Base-by-base conservation (phyloP, 2,329 filamentous ascomycete species). In the Fusarium devonianum region DNA sequence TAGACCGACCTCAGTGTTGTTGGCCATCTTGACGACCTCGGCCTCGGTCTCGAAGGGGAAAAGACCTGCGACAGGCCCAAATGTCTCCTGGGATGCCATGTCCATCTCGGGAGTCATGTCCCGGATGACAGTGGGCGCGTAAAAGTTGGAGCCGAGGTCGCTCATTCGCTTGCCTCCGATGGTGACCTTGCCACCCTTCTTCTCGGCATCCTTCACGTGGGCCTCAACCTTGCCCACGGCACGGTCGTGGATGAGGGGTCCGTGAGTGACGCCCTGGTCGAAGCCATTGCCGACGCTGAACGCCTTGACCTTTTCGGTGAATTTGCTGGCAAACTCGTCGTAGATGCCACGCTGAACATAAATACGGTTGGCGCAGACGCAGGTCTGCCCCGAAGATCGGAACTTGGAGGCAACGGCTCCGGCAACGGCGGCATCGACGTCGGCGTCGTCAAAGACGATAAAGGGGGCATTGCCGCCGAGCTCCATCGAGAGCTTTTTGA, bases 381-480 rank as follows among this genome's bases (percentile, higher is more conserved):
- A 99, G 0, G 94, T 97, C 78, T 99, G 94, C 25, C 94, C 94
- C 0, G 90, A 95, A 26, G 88, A 91, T 44, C 94, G 88, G 84
- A 97, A 97, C 73, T 97, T 99, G 66, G 85, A 92, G 17, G 86
- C 77, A 43, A 97, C 83, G 36, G 92, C 92, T 18, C 92, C 93
- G 0, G 84, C 76, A 1, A 97, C 91, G 3, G 94, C 94, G 4
- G 78, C 76, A 50, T 97, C 92, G 14, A 97, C 75, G 68, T 97
- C 90, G 14, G 93, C 90, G 67, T 97, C 93, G 67, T 97, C 92
- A 67, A 97, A 97, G 23, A 97, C 91, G 60, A 97, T 97, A 70
- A 97, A 96, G 2, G 93, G 93, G 0, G 93, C 90, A 70, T 97
- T 97, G 36, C 93, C 94, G 44, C 93, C 93, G 1, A 97, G 87